Evolutionary conservation across 108 stramenopile species (phyloP), one percentile per base, ranked within the genome.

Genomic region (Cyclotella choctawhatcheeana): DNA sequence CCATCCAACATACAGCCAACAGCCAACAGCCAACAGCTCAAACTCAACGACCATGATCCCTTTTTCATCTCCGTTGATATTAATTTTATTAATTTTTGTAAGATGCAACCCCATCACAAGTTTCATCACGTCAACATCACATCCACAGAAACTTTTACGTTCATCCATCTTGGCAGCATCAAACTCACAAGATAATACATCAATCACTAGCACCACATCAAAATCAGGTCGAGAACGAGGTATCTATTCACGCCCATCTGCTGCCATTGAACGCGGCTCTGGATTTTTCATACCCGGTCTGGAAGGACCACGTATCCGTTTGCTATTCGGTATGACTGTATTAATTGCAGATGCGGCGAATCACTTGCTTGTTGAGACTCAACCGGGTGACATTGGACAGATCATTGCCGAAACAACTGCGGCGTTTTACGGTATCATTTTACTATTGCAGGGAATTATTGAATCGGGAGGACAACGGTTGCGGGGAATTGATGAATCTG

Each of bases 241-340:
- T 26, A 91, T 94, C 58, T 97, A 97, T 69, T 74, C 88, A 5
- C 89, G 97, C 20, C 97, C 97, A 8, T 95, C 95, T 13, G 95
- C 91, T 26, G 97, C 95, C 40, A 94, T 98, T 65, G 97, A 98
- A 82, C 67, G 84, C 24, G 96, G 97, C 21, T 96, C 95, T 3
- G 97, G 97, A 0, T 98, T 98, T 75, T 98, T 95, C 73, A 77
- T 98, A 16, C 97, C 97, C 2, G 97, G 97, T n/a, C 67, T 98
- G 43, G 94, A 98, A 71, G 97, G 97, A 24, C 80, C 90, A 12
- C 85, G 84, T 69, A 86, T 94, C n/a, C 81, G 93, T 53, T 47
- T 91, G 14, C 53, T 89, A 6, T 82, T 89, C 45, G 92, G 90
- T 2, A 37, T 78, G 13, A 66, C 88, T 7, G 78, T 91, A 3